A percentile compares a stretch with the other conserved stretches of the same genome.
Conservation (phyloP, 306 rosid genomes). For the Prinsepia uniflora region DNA sequence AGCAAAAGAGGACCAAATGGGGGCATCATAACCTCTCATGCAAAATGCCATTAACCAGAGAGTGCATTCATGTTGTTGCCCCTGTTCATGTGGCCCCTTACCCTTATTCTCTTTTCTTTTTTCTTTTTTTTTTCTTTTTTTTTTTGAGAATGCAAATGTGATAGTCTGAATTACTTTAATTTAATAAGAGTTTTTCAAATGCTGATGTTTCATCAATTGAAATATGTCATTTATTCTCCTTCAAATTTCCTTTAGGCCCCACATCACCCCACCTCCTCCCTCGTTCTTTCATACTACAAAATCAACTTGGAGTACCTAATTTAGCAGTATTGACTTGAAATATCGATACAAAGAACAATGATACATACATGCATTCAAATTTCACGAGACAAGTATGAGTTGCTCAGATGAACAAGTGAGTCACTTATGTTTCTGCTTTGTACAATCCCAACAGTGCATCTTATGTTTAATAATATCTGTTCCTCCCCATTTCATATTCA, state of each 20-base stretch:
- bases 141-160: background rate
- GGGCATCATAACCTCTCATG: conserved; percentile 65
- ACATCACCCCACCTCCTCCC: background rate
- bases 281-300: background rate
- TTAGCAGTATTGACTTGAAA: background rate
- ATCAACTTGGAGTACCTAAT: background rate
- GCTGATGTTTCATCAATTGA: conserved; percentile 45
- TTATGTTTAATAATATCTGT: background rate
- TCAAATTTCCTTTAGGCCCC: too few species aligned
- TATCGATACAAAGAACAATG: too few species aligned
- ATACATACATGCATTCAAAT: too few species aligned
- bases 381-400: background rate
- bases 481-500: background rate
- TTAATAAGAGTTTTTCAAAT: background rate
- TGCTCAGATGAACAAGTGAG: background rate
- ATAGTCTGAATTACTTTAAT: too few species aligned
- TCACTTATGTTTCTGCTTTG: background rate
- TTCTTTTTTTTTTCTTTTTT: background rate
- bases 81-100: conserved; percentile 42
- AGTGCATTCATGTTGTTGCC: conserved; percentile 52
- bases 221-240: conserved; percentile 29
- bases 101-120: conserved; percentile 19
- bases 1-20: conserved; percentile 29
- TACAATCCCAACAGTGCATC: background rate
- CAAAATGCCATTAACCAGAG: conserved; percentile 40